A percentile compares a stretch with the other conserved stretches of the same genome.
phyloP scores from a whole-genome alignment of 78 protist genomes.

The Carpediemonas membranifera region DNA sequence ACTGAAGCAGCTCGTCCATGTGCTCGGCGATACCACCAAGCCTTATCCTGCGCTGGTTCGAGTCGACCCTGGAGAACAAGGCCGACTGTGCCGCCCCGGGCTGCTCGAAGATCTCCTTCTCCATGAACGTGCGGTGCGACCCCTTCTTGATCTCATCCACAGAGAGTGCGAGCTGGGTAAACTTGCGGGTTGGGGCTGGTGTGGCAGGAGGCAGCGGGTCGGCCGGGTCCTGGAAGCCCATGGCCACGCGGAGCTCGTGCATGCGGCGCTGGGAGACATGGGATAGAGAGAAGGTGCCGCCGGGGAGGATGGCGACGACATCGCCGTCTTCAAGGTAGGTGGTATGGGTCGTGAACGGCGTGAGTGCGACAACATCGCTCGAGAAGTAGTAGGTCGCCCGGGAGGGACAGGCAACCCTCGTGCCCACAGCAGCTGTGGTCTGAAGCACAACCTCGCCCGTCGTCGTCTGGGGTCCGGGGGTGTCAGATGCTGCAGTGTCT shows the following conservation, averaged over 20 bases:
- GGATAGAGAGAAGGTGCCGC: background rate
- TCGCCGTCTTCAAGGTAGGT: background rate
- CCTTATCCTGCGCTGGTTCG: too few relatives aligned
- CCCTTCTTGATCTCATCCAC: conserved; percentile 39
- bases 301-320: background rate
- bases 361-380: conserved; percentile 7
- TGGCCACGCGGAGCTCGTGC: too few relatives aligned
- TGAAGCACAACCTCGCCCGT: too few relatives aligned
- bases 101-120: conserved; percentile 91
- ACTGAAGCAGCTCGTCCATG: too few relatives aligned
- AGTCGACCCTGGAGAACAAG: too few relatives aligned
- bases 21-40: too few relatives aligned
- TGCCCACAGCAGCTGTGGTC: too few relatives aligned
- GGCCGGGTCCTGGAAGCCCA: too few relatives aligned
- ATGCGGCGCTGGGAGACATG: background rate
- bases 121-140: conserved; percentile 71
- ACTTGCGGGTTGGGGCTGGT: too few relatives aligned
- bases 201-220: too few relatives aligned
- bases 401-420: background rate
- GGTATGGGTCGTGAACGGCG: background rate
- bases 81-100: conserved; percentile 59
- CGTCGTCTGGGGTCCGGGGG: too few relatives aligned
- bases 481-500: too few relatives aligned
- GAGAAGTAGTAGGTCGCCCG: background rate
- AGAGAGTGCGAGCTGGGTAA: background rate